These are phyloP conservation scores for Teunomyces funiuensis DNA, from an alignment of 805 yeast genomes.

Conservation along the genomic window DNA sequence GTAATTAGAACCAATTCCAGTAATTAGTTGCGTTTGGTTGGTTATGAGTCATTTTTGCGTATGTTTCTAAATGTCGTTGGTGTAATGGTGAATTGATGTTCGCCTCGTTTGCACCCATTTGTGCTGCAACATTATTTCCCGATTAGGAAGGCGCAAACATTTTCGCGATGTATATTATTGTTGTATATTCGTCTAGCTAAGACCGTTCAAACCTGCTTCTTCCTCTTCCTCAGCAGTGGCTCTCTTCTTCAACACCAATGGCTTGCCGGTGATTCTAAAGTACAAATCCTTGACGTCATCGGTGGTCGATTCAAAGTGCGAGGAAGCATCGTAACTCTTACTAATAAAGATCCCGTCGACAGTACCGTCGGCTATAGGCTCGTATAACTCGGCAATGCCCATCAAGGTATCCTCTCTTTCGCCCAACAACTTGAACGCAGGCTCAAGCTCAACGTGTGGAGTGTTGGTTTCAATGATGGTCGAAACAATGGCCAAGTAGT, in stretches of 20 bases:
- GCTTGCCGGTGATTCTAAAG: slow-evolving; percentile 88
- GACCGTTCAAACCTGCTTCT: slow-evolving; percentile 32
- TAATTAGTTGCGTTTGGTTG: too few relatives aligned
- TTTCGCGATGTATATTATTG: background rate
- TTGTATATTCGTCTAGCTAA: slow-evolving; percentile 7
- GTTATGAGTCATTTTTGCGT: too few relatives aligned
- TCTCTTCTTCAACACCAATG: slow-evolving; percentile 81
- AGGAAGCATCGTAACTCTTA: slow-evolving; percentile 87
- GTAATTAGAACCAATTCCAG: too few relatives aligned
- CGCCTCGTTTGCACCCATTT: too few relatives aligned
- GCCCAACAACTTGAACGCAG: slow-evolving; percentile 90
- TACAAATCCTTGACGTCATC: slow-evolving; percentile 96
- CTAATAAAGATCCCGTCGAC: slow-evolving; percentile 78
- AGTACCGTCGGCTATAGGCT: slow-evolving; percentile 82
- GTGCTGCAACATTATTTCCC: too few relatives aligned
- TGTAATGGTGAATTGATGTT: too few relatives aligned
- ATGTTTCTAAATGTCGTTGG: too few relatives aligned
- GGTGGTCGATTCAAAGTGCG: slow-evolving; percentile 94
- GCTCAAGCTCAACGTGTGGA: slow-evolving; percentile 89
- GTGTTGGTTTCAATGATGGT: slow-evolving; percentile 91
- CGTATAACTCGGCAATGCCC: slow-evolving; percentile 91
- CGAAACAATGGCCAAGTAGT: slow-evolving; percentile 89
- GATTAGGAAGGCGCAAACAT: too few relatives aligned
- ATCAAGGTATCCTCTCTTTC: slow-evolving; percentile 78
- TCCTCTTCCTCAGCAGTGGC: slow-evolving; percentile 64